phyloP scores from a whole-genome alignment of 495 filamentous ascomycete genomes.

The Apodospora peruviana region DNA sequence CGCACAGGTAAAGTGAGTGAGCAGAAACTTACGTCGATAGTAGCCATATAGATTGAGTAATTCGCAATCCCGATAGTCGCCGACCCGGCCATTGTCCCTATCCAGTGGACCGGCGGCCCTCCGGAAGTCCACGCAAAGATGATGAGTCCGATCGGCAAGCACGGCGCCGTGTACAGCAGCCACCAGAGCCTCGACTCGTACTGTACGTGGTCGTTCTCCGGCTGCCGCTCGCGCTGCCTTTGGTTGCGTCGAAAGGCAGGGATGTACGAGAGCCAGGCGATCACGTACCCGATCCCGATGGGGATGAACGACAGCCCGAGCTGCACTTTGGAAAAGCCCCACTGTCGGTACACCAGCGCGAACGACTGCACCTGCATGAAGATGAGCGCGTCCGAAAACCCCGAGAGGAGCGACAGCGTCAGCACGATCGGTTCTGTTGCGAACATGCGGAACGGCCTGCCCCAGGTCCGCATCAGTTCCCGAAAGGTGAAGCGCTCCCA shows the following conservation, averaged over 20 bases:
- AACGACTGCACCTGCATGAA: constrained; percentile 74
- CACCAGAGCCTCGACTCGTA: constrained; percentile 52
- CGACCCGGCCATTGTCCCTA: constrained; percentile 53
- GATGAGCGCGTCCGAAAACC: constrained; percentile 76
- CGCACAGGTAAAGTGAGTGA: not conserved
- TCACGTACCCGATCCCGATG: constrained; percentile 58
- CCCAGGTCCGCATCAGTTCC: constrained; percentile 57
- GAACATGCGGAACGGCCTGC: constrained; percentile 74
- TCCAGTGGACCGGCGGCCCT: constrained; percentile 60
- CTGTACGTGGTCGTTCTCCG: constrained; percentile 54
- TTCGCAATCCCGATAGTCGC: constrained; percentile 64
- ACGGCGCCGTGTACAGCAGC: constrained; percentile 58
- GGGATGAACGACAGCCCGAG: constrained; percentile 60
- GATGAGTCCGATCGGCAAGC: constrained; percentile 61
- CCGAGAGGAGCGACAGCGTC: constrained; percentile 63
- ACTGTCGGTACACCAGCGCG: constrained; percentile 57
- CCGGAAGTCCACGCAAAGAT: constrained; percentile 64
- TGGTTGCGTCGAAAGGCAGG: constrained; percentile 56
- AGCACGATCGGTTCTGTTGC: constrained; percentile 71
- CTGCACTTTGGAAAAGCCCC: constrained; percentile 50
- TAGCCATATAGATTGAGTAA: constrained; percentile 72
- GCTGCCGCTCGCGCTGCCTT: constrained; percentile 43
- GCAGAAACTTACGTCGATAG: constrained; percentile 51
- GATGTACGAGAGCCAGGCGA: constrained; percentile 60
- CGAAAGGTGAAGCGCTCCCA: constrained; percentile 46